These are phyloP conservation scores for Allium fistulosum DNA, from an alignment of 106 monocot genomes.

Conservation along the genomic window DNA sequence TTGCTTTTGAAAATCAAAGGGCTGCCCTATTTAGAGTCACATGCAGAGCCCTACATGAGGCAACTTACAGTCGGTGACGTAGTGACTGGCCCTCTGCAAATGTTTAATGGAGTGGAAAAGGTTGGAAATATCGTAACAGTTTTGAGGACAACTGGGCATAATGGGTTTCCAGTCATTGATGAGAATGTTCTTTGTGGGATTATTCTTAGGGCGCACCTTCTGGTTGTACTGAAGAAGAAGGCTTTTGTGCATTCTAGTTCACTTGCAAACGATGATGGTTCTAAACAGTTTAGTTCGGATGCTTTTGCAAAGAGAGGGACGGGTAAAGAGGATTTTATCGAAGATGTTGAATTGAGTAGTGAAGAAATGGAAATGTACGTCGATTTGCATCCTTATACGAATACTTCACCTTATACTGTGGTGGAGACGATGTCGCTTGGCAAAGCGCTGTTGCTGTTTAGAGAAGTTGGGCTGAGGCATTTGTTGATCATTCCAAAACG, in stretches of 20 bases:
- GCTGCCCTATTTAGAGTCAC: slow-evolving; percentile 52
- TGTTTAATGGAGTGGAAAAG: slow-evolving; percentile 42
- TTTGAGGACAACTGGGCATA: slow-evolving; percentile 41
- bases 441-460: slow-evolving; percentile 57
- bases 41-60: slow-evolving; percentile 30
- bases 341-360: slow-evolving; percentile 34
- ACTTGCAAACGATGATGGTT: slow-evolving; percentile 1
- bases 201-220: slow-evolving; percentile 64
- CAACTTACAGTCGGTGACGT: slow-evolving; percentile 44
- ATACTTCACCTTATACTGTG: slow-evolving; percentile 65
- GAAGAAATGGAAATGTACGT: slow-evolving; percentile 68
- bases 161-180: slow-evolving; percentile 67
- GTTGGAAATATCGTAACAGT: slow-evolving; percentile 44
- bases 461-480: slow-evolving; percentile 65
- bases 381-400: slow-evolving; percentile 60
- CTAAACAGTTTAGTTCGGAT: slow-evolving; percentile 20
- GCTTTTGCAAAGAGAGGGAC: slow-evolving; percentile 61
- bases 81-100: slow-evolving; percentile 33
- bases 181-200: slow-evolving; percentile 53
- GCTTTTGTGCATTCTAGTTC: slow-evolving; percentile 21
- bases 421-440: slow-evolving; percentile 72
- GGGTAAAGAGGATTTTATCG: slow-evolving; percentile 43
- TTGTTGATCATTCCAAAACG: slow-evolving; percentile 55
- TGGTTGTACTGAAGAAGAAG: slow-evolving; percentile 63
- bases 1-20: slow-evolving; percentile 41